Percentiles rank a stretch among this genome's conserved stretches.
Conservation (phyloP, 331 rosid genomes). For the Rosa hybrid region DNA sequence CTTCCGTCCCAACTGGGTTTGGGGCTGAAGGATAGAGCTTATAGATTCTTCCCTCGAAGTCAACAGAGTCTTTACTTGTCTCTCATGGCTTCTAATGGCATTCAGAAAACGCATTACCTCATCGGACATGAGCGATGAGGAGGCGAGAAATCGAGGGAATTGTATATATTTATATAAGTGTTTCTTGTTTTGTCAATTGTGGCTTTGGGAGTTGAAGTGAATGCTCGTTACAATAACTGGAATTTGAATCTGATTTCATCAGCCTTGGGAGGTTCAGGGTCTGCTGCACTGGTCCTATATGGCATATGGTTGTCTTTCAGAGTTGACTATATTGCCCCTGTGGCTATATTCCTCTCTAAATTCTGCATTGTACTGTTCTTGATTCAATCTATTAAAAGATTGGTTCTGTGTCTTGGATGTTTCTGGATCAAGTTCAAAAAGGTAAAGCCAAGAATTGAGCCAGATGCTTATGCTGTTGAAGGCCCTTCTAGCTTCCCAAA, state of each 20-base stretch:
- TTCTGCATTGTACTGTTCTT: slow-evolving; percentile 81
- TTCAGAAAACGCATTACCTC: slow-evolving; percentile 59
- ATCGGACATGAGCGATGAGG: slow-evolving; percentile 60
- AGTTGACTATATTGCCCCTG: slow-evolving; percentile 69
- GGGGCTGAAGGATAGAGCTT: too few relatives aligned
- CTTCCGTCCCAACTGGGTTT: too few relatives aligned
- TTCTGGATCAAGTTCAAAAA: slow-evolving; percentile 93
- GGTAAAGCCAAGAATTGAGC: slow-evolving; percentile 61
- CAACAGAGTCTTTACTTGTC: slow-evolving; percentile 53
- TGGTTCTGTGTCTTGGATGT: slow-evolving; percentile 85
- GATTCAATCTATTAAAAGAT: slow-evolving; percentile 91
- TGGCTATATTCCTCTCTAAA: slow-evolving; percentile 57
- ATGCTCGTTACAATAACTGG: too few relatives aligned
- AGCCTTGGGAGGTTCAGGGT: slow-evolving; percentile 59
- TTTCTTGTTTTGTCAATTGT: slow-evolving; percentile 64
- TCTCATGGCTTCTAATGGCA: slow-evolving; percentile 70
- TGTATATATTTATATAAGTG: slow-evolving; percentile 64
- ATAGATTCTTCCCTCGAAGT: slow-evolving; percentile 71
- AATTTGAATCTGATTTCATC: too few relatives aligned
- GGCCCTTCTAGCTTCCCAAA: slow-evolving; percentile 65
- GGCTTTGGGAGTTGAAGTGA: slow-evolving; percentile 34
- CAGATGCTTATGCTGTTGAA: slow-evolving; percentile 57
- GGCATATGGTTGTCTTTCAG: slow-evolving; percentile 68
- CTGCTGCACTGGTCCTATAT: slow-evolving; percentile 51
- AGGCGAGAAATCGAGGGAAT: slow-evolving; percentile 57